Conservation (phyloP, 345 rosid species). For the Noccaea caerulescens region DNA sequence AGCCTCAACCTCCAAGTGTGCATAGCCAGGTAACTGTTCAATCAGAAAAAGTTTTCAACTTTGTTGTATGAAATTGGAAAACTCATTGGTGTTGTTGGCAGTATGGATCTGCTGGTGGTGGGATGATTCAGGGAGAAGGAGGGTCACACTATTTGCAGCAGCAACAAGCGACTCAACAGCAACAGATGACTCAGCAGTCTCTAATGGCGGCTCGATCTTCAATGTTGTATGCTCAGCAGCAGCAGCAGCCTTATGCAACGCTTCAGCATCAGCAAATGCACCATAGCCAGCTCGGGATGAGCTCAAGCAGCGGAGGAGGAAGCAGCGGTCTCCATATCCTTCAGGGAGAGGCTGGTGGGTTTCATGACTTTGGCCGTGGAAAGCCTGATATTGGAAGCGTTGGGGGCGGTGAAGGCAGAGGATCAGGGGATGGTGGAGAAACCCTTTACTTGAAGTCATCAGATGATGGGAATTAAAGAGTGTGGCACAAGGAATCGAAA, state of each 20-base stretch:
- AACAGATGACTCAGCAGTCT: constrained; percentile 86
- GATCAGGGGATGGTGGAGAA: constrained; percentile 88
- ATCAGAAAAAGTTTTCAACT: neutral
- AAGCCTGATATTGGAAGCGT: constrained; percentile 81
- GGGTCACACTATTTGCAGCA: constrained; percentile 94
- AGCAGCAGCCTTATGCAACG: constrained; percentile 58
- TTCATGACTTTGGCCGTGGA: constrained; percentile 81
- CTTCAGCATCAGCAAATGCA: constrained; percentile 92
- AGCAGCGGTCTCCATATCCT: constrained; percentile 56
- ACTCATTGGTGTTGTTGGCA: constrained; percentile 39
- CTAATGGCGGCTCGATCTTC: constrained; percentile 92
- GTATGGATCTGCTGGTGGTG: constrained; percentile 69
- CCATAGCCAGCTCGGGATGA: constrained; percentile 91
- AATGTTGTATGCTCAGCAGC: constrained; percentile 74
- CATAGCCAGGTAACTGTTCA: constrained; percentile 71
- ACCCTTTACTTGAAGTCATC: constrained; percentile 80
- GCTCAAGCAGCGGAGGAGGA: constrained; percentile 73
- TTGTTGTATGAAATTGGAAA: neutral
- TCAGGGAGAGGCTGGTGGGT: constrained; percentile 55
- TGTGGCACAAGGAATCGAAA: constrained; percentile 36
- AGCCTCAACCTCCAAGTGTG: constrained; percentile 83
- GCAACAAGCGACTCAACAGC: constrained; percentile 85
- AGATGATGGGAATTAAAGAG: constrained; percentile 71
- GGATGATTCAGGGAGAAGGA: constrained; percentile 68
- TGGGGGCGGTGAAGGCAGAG: constrained; percentile 79